A percentile compares a stretch with the other conserved stretches of the same genome.
Conservation (phyloP, 2,329 filamentous ascomycete genomes). For the Falciphora oryzae region DNA sequence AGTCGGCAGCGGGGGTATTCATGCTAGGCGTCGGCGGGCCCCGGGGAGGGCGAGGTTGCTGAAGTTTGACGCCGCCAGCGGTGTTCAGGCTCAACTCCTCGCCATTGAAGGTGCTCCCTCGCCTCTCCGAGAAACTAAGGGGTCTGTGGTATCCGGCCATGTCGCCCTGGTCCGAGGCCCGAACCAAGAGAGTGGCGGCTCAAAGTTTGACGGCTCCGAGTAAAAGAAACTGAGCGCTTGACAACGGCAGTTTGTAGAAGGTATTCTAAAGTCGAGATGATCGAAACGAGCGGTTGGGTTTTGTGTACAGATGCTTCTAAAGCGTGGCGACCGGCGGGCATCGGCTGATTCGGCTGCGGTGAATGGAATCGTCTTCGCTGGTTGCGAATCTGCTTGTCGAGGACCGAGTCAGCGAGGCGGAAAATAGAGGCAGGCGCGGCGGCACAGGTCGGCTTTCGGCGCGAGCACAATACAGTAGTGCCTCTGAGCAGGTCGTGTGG, state of each 20-base stretch:
- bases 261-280: background rate
- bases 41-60: constrained; percentile 42
- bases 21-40: constrained; percentile 63
- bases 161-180: constrained; percentile 1
- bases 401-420: background rate
- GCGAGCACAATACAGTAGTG: background rate
- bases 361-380: background rate
- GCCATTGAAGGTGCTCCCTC: constrained; percentile 48
- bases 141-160: constrained; percentile 44
- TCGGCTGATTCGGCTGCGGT: background rate
- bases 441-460: background rate
- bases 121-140: constrained; percentile 55
- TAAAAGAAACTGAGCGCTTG: background rate
- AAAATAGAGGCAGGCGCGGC: background rate
- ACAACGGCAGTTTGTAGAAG: background rate
- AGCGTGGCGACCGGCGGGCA: background rate
- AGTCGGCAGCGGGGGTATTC: constrained; percentile 58
- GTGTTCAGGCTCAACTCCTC: constrained; percentile 54
- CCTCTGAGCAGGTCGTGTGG: background rate
- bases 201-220: background rate
- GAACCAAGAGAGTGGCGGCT: constrained; percentile 2
- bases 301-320: background rate
- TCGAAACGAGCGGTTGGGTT: background rate
- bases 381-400: background rate
- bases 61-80: constrained; percentile 40